Percentiles rank a stretch among this genome's conserved stretches.
Conservation (phyloP, 2,329 filamentous ascomycete species). For the Tolypocladium capitatum region DNA sequence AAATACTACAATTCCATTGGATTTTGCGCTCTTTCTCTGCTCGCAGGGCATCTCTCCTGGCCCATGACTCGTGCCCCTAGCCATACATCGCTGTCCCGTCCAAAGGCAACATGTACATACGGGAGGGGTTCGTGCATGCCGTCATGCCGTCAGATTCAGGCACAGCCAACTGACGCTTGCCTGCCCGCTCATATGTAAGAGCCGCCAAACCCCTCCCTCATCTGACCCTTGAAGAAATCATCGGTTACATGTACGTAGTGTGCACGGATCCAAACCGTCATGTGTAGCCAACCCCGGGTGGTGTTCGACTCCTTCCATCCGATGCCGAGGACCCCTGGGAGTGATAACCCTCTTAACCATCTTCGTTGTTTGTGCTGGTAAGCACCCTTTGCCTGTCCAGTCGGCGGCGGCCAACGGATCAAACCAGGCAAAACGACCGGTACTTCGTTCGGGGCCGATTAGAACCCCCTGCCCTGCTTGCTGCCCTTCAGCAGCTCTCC, state of each 20-base stretch:
- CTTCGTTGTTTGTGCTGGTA: not conserved
- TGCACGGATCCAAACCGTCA: not conserved
- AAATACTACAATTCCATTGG: not conserved
- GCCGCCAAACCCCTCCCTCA: not conserved
- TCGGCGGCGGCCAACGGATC: no score
- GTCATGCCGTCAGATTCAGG: no score
- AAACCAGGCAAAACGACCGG: not conserved
- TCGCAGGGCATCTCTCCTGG: not conserved
- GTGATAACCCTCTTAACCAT: not conserved
- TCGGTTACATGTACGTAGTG: not conserved
- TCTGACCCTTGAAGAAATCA: not conserved
- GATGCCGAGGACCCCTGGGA: not conserved
- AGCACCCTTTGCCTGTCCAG: no score
- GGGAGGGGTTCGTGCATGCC: not conserved
- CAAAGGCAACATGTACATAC: not conserved
- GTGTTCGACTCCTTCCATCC: not conserved
- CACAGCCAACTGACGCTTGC: not conserved
- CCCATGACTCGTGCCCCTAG: not conserved
- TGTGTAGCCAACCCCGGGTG: not conserved
- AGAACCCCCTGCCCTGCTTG: constrained; percentile 23
- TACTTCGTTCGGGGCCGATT: constrained; percentile 9
- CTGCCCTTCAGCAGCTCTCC: constrained; percentile 40
- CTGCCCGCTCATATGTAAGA: not conserved
- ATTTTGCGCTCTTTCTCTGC: not conserved
- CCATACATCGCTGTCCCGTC: not conserved